Evolutionary conservation across 768 basidiomycete species (phyloP).

Genomic region (Mrakia frigida): DNA sequence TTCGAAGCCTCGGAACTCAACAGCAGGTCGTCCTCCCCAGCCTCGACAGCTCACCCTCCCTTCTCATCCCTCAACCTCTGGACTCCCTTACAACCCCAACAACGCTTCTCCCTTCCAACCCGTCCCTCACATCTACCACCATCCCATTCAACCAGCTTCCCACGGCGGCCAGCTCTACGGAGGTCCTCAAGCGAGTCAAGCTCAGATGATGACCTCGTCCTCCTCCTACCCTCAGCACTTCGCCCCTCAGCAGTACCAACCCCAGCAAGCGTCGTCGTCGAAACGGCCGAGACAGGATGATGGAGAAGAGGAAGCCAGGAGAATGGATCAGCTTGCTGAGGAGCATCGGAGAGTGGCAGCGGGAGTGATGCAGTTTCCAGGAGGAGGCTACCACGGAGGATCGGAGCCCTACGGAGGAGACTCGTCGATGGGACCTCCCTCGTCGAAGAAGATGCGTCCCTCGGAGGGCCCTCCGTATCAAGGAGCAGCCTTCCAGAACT

Average conservation of each 20-base stretch:
- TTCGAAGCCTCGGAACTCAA: slow-evolving; percentile 51
- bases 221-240: slow-evolving; percentile 7
- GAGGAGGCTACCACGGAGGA: background rate
- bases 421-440: slow-evolving; percentile 16
- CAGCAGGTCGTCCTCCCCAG: slow-evolving; percentile 41
- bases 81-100: slow-evolving; percentile 30
- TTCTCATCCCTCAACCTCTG: slow-evolving; percentile 44
- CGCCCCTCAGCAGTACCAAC: background rate
- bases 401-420: slow-evolving; percentile 3
- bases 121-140: slow-evolving; percentile 11
- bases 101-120: slow-evolving; percentile 33
- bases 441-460: background rate
- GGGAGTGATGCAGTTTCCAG: background rate
- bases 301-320: background rate
- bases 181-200: background rate
- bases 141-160: slow-evolving; percentile 3
- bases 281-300: slow-evolving; percentile 11
- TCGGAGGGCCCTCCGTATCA: slow-evolving; percentile 1
- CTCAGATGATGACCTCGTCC: slow-evolving; percentile 2
- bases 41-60: slow-evolving; percentile 35
- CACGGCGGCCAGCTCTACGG: slow-evolving; percentile 2
- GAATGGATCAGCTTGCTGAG: slow-evolving; percentile 1
- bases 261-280: background rate
- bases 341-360: background rate
- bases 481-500: slow-evolving; percentile 9